Conservation (phyloP, 306 rosid species). For the Lathyrus sativus region DNA sequence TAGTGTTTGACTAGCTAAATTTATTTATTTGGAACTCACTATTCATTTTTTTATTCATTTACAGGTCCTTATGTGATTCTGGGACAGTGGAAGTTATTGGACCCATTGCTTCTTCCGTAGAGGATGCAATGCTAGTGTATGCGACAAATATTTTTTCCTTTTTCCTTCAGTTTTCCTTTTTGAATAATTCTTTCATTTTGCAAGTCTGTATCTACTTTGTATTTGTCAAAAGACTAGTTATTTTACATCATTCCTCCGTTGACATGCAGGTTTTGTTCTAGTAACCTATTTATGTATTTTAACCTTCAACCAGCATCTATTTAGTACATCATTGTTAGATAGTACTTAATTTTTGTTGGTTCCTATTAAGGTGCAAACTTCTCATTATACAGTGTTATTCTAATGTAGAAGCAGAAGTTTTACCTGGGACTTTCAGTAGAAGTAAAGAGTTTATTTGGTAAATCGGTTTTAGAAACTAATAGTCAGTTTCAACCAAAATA, state of each 20-base stretch:
- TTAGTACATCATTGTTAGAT: slow-evolving; percentile 15
- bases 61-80: slow-evolving; percentile 74
- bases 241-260: slow-evolving; percentile 15
- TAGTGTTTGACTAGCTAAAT: slow-evolving; percentile 21
- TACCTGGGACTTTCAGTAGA: slow-evolving; percentile 6
- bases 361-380: slow-evolving; percentile 1
- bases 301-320: neutral
- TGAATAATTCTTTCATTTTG: slow-evolving; percentile 29
- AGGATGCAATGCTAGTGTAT: slow-evolving; percentile 91
- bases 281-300: neutral
- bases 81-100: slow-evolving; percentile 98
- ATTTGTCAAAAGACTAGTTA: slow-evolving; percentile 12
- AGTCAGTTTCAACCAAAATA: slow-evolving; percentile 14
- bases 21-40: slow-evolving; percentile 12
- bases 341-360: slow-evolving; percentile 9
- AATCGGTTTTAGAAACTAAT: neutral
- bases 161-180: slow-evolving; percentile 1
- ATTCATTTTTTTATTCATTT: slow-evolving; percentile 29
- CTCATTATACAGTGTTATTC: slow-evolving; percentile 2
- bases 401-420: slow-evolving; percentile 16
- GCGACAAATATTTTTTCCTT: slow-evolving; percentile 38
- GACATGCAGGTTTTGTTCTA: neutral
- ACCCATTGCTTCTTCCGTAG: slow-evolving; percentile 89
- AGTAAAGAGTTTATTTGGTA: slow-evolving; percentile 8
- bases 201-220: slow-evolving; percentile 22